Base-by-base conservation (phyloP, 2,329 filamentous ascomycete species). In the Fusarium armeniacum region DNA sequence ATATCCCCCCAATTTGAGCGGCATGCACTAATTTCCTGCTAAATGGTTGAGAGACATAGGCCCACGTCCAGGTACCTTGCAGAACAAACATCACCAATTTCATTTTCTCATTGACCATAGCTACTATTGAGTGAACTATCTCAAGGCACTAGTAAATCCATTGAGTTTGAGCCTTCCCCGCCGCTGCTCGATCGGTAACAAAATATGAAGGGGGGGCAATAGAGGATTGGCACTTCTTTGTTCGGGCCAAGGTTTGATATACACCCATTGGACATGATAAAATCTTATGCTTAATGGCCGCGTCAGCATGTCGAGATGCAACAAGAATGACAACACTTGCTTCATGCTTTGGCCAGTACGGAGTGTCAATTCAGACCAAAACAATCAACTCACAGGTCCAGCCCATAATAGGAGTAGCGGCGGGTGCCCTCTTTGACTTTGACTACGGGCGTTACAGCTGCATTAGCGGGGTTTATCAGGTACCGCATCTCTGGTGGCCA, bases 21-120 rank as follows among this genome's bases (percentile, higher is more conserved):
- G 58, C 54, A 69, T 61, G 46, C 56, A 55, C 57, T 67, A 65
- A 69, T 69, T 66, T 69, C 62, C 52, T 58, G 33, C 52, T 56
- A 67, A 59, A 70, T 62, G 52, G 62, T 60, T 69, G 59, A 63
- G 55, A 71, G 63, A 70, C 58, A 70, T 49, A 44, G 58, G 36
- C 62, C 69, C 61, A 66, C 49, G 44, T 20, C 38, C 54, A 33
- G 7, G 7, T 32, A 38, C 26, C 6, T 26, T 52, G 9, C 26
- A 28, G 12, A 28, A 32, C 56, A 22, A 43, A 26, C 40, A 63
- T 50, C 35, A 36, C 40, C 35, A 47, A 58, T 50, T 45, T 38
- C 52, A 35, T 47, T 54, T 45, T 43, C 26, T 26, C 33, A 57
- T 55, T 28, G 26, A 53, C 61, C 46, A 65, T 40, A 13, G 20